Conservation (phyloP, 257 asterid species). For the Solanum virginianum region DNA sequence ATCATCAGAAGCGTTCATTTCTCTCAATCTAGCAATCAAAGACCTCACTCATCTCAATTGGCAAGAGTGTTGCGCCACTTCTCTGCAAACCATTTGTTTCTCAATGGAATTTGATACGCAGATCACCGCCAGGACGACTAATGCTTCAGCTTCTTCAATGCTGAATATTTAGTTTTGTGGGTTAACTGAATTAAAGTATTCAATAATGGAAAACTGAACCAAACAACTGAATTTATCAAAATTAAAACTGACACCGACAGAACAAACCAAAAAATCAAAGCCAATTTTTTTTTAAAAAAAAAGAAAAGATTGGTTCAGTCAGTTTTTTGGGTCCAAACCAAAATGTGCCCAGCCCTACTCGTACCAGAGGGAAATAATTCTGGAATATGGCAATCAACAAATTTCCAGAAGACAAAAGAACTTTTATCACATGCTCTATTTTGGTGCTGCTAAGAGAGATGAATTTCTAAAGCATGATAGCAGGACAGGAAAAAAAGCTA, state of each 20-base stretch:
- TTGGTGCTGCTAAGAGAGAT: not conserved
- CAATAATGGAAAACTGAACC: not conserved
- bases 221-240: not conserved
- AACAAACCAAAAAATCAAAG: not conserved
- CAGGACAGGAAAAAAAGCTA: not conserved
- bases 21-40: conserved; percentile 26
- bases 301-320: not conserved
- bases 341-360: not conserved
- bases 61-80: conserved; percentile 60
- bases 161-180: not conserved
- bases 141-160: not conserved
- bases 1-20: conserved; percentile 26
- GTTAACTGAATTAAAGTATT: not conserved
- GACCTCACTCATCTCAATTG: conserved; percentile 43
- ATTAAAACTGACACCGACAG: not conserved
- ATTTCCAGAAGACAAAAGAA: not conserved
- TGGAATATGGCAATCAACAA: not conserved
- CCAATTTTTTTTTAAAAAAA: not conserved
- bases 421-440: not conserved
- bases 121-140: not conserved
- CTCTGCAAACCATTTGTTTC: conserved; percentile 22
- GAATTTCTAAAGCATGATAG: not conserved
- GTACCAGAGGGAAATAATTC: not conserved
- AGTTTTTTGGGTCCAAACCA: not conserved
- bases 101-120: not conserved